Base-by-base conservation (phyloP, 2,329 filamentous ascomycete species). In the Ascochyta clinopodiicola region DNA sequence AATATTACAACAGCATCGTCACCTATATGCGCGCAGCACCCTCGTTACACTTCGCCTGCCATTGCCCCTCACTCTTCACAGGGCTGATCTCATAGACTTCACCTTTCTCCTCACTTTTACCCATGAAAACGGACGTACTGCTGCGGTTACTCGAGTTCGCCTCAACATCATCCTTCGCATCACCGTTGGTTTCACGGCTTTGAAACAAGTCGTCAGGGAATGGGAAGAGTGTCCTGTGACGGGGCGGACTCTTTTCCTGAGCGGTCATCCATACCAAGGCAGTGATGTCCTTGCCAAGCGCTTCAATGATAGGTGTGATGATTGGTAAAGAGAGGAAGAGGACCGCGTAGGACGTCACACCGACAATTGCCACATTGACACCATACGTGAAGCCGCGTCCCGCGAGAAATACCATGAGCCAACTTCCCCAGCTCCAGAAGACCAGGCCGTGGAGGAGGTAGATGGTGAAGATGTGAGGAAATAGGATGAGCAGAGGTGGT, bases 401-500 rank as follows among this genome's bases (percentile, higher is more conserved):
- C 4, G 73, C 73, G 15, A 78, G 67, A 38, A 69, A 61, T 2
- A 76, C 64, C 49, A 74, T 66, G 22, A 77, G 67, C 68, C 72
- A 77, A 27, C 68, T 67, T 21, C 76, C 76, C 57, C 75, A 73
- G 42, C 62, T 71, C 76, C 76, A 78, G 79, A 84, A 71, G 65
- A 82, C 55, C 64, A 81, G 47, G 34, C 79, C 79, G 59, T 81
- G 79, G 44, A 80, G 70, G 7, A 81, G 74, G 59, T 81, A 81
- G 49, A 81, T 79, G 34, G 78, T 81, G 65, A 81, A 81, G 60
- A 80, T 78, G 62, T 81, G 79, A 5, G 79, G 79, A 64, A 81
- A 81, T 17, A 81, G 63, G 39, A 74, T 67, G 6, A 78, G 72
- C 25, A 81, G 69, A 21, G 75, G 43, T 21, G 70, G 74, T 4